Conservation (phyloP, 306 rosid species). For the Citrullus amarus region DNA sequence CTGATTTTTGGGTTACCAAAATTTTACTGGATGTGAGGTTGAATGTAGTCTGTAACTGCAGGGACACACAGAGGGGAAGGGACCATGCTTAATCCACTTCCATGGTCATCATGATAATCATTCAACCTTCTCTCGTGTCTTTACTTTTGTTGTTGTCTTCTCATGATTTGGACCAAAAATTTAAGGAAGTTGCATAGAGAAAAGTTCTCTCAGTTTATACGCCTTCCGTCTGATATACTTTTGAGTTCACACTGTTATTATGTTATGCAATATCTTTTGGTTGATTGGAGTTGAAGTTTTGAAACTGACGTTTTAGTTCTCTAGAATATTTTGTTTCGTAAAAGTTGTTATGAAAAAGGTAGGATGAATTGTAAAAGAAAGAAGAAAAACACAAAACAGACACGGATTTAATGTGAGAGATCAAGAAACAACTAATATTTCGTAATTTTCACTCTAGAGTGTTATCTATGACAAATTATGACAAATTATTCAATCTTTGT, state of each 20-base stretch:
- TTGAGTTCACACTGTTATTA: neutral
- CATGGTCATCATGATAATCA: neutral
- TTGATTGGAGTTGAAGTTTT: neutral
- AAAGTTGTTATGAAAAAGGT: neutral
- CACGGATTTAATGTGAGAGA: neutral
- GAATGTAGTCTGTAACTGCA: neutral
- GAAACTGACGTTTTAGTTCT: neutral
- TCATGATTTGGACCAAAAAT: neutral
- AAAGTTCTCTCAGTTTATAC: neutral
- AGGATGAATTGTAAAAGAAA: neutral
- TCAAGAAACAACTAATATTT: neutral
- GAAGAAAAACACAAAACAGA: neutral
- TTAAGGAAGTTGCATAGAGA: neutral
- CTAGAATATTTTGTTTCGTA: neutral
- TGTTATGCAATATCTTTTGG: neutral
- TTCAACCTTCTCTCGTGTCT: neutral
- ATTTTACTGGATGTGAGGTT: neutral
- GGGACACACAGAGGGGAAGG: constrained; percentile 1
- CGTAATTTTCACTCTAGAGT: neutral
- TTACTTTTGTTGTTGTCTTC: neutral
- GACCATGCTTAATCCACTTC: constrained; percentile 10
- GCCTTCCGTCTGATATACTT: neutral
- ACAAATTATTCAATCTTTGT: no score
- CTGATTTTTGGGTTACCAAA: neutral
- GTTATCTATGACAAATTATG: no score